Evolutionary conservation across 75 land plant genomes (phyloP).

Genomic region (Ceratopteris richardii): DNA sequence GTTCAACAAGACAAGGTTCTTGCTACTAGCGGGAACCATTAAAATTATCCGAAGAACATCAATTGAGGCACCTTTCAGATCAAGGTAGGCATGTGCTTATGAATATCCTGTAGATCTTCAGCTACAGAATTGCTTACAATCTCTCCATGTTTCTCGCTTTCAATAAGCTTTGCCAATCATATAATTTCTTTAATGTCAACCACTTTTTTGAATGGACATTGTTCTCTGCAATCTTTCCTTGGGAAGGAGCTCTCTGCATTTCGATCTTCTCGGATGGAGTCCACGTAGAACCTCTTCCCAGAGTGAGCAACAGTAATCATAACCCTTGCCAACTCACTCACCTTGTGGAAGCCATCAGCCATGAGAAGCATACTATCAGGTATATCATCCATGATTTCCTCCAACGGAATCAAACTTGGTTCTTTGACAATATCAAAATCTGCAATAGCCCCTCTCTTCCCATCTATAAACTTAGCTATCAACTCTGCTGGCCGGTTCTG

Average conservation of each 20-base stretch:
- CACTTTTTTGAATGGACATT: slow-evolving; percentile 96
- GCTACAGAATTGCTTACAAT: too few species aligned
- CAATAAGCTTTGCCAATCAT: too few species aligned
- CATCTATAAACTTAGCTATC: slow-evolving; percentile 97
- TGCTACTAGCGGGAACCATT: too few species aligned
- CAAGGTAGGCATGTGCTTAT: too few species aligned
- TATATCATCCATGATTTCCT: slow-evolving; percentile 19
- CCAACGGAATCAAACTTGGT: slow-evolving; percentile 64
- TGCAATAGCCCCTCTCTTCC: slow-evolving; percentile 95
- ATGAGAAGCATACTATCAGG: slow-evolving; percentile 47
- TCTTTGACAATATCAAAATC: slow-evolving; percentile 89
- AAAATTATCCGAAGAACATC: too few species aligned
- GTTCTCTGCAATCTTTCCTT: slow-evolving; percentile 92
- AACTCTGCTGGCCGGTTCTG: slow-evolving; percentile 99
- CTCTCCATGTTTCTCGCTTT: too few species aligned
- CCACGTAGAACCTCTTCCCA: slow-evolving; percentile 97
- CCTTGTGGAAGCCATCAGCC: slow-evolving; percentile 56
- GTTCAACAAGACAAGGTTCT: too few species aligned
- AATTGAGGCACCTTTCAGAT: too few species aligned
- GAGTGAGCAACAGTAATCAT: slow-evolving; percentile 97
- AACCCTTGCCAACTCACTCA: slow-evolving; percentile 59
- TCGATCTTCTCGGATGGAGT: slow-evolving; percentile 74
- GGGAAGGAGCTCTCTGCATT: slow-evolving; percentile 93
- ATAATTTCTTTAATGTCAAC: too few species aligned
- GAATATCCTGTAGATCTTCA: too few species aligned